phyloP scores from a whole-genome alignment of 345 rosid genomes.

The Boechera stricta region DNA sequence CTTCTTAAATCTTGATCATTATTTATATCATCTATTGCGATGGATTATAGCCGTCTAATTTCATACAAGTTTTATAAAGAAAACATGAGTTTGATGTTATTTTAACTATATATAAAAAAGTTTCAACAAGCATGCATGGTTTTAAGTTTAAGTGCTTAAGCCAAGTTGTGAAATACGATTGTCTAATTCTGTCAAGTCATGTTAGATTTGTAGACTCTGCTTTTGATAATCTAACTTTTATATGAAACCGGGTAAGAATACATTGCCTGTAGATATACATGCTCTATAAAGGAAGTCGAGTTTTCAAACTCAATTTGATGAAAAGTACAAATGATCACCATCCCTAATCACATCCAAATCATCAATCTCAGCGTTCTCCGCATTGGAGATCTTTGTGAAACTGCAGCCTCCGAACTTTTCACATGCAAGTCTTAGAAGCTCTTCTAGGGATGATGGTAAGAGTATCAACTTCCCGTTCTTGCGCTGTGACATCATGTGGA shows the following conservation, averaged over 20 bases:
- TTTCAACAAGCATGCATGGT: no score
- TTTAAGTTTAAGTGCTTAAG: no score
- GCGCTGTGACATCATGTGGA: conserved; percentile 59
- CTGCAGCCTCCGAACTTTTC: conserved; percentile 73
- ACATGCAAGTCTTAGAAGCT: conserved; percentile 81
- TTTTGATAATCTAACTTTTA: neutral
- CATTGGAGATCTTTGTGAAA: conserved; percentile 59
- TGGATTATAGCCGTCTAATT: no score
- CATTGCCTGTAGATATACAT: conserved; percentile 45
- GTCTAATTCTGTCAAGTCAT: no score
- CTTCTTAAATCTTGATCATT: no score
- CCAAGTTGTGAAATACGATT: no score
- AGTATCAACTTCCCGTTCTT: conserved; percentile 63
- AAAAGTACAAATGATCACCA: conserved; percentile 86
- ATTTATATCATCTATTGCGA: no score
- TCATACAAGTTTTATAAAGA: no score
- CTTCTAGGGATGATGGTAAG: conserved; percentile 81
- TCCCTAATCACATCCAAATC: conserved; percentile 83
- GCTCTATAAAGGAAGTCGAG: conserved; percentile 32
- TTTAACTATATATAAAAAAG: no score
- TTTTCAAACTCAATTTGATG: conserved; percentile 51
- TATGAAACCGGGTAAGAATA: neutral
- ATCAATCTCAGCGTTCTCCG: conserved; percentile 80
- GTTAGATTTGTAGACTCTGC: neutral
- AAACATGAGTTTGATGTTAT: no score